A percentile compares a stretch with the other conserved stretches of the same genome.
phyloP scores from a whole-genome alignment of 805 yeast species.

The Yamadazyma tumulicola region DNA sequence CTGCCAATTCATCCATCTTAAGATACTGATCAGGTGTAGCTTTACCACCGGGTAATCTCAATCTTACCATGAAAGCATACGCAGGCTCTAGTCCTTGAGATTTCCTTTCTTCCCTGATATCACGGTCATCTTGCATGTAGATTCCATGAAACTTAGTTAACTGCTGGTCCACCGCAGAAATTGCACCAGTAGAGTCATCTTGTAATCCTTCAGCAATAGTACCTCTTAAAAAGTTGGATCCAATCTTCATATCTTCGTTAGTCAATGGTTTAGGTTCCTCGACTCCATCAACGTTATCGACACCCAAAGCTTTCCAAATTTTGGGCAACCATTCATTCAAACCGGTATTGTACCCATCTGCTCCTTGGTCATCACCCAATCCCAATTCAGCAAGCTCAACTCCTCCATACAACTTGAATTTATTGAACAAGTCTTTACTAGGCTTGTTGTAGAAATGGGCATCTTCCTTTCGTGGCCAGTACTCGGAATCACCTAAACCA shows the following conservation, averaged over 20 bases:
- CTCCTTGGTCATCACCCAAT: slow-evolving; percentile 95
- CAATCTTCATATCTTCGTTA: slow-evolving; percentile 91
- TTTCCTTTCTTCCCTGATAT: slow-evolving; percentile 88
- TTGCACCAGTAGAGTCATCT: slow-evolving; percentile 86
- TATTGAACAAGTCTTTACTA: slow-evolving; percentile 63
- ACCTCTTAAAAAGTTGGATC: slow-evolving; percentile 86
- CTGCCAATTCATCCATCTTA: slow-evolving; percentile 75
- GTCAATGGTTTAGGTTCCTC: slow-evolving; percentile 91
- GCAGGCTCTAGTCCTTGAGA: slow-evolving; percentile 93
- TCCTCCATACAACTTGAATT: slow-evolving; percentile 69
- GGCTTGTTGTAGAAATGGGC: slow-evolving; percentile 93
- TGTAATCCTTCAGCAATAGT: slow-evolving; percentile 82
- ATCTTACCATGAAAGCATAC: slow-evolving; percentile 95
- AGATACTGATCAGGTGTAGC: slow-evolving; percentile 90
- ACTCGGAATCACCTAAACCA: slow-evolving; percentile 78
- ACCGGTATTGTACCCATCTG: slow-evolving; percentile 93
- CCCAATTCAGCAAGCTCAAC: slow-evolving; percentile 72
- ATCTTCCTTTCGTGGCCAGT: slow-evolving; percentile 98
- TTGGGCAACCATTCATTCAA: slow-evolving; percentile 81
- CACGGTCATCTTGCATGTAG: slow-evolving; percentile 98
- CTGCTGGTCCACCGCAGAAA: slow-evolving; percentile 87
- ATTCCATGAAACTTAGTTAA: slow-evolving; percentile 96
- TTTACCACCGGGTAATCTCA: slow-evolving; percentile 89
- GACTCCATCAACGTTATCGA: slow-evolving; percentile 72
- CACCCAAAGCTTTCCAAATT: slow-evolving; percentile 87